Conservation (phyloP, 2,329 filamentous ascomycete species). For the Colletotrichum scovillei region DNA sequence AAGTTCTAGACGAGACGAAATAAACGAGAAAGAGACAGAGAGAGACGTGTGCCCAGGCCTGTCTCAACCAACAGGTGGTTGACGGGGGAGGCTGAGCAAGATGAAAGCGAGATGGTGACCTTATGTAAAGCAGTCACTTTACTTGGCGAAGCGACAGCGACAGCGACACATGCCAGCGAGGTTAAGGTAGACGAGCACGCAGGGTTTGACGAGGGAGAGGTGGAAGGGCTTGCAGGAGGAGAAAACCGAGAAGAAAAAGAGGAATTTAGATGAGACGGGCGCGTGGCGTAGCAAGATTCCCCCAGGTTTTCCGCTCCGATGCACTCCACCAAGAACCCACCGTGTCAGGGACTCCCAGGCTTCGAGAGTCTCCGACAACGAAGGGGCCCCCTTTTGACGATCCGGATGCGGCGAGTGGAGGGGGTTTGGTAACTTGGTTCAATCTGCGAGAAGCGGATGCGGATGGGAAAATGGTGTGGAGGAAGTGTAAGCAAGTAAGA, state of each 20-base stretch:
- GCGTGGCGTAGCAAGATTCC: constrained; percentile 25
- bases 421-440: no score
- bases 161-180: constrained; percentile 2
- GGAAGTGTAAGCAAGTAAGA: neutral
- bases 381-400: neutral
- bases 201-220: constrained; percentile 21
- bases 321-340: constrained; percentile 10
- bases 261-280: constrained; percentile 21
- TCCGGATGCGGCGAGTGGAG: constrained; percentile 16
- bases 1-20: neutral
- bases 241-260: neutral
- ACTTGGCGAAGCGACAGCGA: constrained; percentile 3
- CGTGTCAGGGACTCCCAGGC: neutral
- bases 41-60: constrained; percentile 13
- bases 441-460: constrained; percentile 4
- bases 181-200: neutral
- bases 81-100: constrained; percentile 1
- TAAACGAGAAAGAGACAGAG: neutral
- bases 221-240: neutral
- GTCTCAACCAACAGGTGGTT: constrained; percentile 10
- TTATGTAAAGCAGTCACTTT: constrained; percentile 8
- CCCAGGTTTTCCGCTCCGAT: constrained; percentile 20
- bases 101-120: constrained; percentile 1
- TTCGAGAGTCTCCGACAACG: neutral
- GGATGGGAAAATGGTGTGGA: neutral